A percentile compares a stretch with the other conserved stretches of the same genome.
Evolutionary conservation across 164 flowering plant genomes (phyloP).

Genomic region (Malania oleifera): DNA sequence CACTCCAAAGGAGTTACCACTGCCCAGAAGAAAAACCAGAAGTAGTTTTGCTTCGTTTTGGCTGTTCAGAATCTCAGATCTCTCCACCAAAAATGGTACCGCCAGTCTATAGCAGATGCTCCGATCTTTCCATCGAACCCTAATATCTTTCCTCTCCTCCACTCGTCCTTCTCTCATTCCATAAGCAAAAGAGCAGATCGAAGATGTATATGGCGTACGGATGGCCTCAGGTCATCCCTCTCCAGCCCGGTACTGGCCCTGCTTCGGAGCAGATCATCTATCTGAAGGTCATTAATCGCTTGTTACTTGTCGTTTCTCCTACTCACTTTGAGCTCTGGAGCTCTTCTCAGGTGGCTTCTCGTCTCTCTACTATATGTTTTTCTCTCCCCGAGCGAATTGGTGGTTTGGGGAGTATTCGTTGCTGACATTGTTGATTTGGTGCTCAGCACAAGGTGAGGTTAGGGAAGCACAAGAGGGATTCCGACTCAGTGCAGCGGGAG

Average conservation of each 20-base stretch:
- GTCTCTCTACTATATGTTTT: neutral
- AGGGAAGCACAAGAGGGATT: conserved; percentile 81
- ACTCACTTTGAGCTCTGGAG: conserved; percentile 93
- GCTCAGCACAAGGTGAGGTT: conserved; percentile 84
- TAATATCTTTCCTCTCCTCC: too few relatives aligned
- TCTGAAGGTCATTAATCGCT: conserved; percentile 59
- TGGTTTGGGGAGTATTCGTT: neutral
- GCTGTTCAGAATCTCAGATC: too few relatives aligned
- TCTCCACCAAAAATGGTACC: too few relatives aligned
- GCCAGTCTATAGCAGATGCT: too few relatives aligned
- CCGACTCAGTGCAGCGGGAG: conserved; percentile 61
- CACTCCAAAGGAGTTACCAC: too few relatives aligned
- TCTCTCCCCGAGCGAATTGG: neutral
- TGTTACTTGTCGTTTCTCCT: conserved; percentile 75
- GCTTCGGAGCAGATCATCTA: conserved; percentile 65
- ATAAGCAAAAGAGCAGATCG: neutral
- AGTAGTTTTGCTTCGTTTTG: too few relatives aligned
- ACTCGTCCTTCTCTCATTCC: neutral
- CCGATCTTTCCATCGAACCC: too few relatives aligned
- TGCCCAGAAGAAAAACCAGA: too few relatives aligned
- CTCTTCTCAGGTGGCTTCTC: conserved; percentile 68
- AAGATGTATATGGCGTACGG: conserved; percentile 98
- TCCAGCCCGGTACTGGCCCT: conserved; percentile 52
- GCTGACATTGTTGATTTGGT: conserved; percentile 10
- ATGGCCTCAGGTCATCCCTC: conserved; percentile 97